Evolutionary conservation across 2,329 filamentous ascomycete genomes (phyloP).

Genomic region (Botrytis sinoallii): DNA sequence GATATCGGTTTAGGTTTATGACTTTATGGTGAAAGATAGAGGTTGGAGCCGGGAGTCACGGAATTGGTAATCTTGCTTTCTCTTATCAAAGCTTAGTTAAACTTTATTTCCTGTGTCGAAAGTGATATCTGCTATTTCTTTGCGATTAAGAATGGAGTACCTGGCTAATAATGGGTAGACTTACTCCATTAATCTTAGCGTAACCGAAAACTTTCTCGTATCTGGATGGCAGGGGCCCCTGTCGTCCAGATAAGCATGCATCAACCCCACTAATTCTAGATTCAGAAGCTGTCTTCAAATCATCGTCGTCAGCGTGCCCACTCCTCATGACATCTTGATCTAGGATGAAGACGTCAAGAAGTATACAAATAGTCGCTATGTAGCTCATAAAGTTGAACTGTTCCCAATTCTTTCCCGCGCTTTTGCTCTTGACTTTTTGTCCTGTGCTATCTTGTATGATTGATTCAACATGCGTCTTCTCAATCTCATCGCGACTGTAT

Average conservation of each 20-base stretch:
- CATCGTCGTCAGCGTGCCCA: neutral
- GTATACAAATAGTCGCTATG: neutral
- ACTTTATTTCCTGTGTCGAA: neutral
- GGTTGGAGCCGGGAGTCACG: neutral
- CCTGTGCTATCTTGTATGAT: neutral
- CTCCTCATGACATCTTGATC: neutral
- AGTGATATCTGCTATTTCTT: neutral
- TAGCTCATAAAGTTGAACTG: neutral
- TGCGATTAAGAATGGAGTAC: neutral
- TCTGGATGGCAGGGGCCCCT: neutral
- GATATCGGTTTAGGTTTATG: neutral
- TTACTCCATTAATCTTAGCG: neutral
- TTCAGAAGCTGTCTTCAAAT: neutral
- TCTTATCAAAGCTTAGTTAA: neutral
- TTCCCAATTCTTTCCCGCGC: accelerated
- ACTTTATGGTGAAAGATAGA: neutral
- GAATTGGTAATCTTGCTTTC: neutral
- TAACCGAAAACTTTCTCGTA: neutral
- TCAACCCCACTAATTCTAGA: neutral
- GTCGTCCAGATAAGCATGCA: neutral
- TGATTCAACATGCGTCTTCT: neutral
- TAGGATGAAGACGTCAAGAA: too few relatives aligned
- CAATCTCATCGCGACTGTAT: neutral
- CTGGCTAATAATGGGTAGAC: neutral
- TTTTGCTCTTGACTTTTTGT: neutral